Evolutionary conservation across 345 rosid species (phyloP).

Genomic region (Linum tenue): DNA sequence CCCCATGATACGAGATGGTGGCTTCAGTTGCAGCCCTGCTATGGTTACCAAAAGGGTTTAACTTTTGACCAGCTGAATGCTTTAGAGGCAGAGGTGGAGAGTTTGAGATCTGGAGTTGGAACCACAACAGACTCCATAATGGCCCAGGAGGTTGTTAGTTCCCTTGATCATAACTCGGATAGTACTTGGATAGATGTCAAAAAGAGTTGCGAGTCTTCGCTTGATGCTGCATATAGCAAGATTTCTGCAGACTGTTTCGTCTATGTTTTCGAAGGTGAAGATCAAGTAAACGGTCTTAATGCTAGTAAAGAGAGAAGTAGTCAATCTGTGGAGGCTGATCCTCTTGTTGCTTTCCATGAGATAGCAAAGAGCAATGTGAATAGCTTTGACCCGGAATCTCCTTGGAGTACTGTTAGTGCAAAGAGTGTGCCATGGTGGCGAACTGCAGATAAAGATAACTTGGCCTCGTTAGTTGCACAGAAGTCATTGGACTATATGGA

Average conservation of each 20-base stretch:
- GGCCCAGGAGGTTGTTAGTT: not conserved
- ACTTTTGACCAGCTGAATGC: conserved; percentile 37
- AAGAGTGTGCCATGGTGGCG: conserved; percentile 88
- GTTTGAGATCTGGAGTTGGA: conserved; percentile 19
- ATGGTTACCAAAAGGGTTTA: conserved; percentile 47
- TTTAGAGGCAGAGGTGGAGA: conserved; percentile 43
- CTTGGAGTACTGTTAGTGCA: conserved; percentile 43
- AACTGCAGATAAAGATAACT: conserved; percentile 57
- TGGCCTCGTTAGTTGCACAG: conserved; percentile 83
- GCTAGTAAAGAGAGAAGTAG: conserved; percentile 23
- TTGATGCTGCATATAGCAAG: not conserved
- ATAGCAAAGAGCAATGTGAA: conserved; percentile 15
- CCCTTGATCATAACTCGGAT: not conserved
- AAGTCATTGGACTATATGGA: conserved; percentile 58
- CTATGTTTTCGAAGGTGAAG: too few relatives aligned
- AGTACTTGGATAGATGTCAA: conserved; percentile 19
- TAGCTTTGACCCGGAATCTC: conserved; percentile 40
- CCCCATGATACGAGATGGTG: conserved; percentile 58
- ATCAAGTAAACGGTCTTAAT: too few relatives aligned
- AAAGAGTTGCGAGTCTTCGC: not conserved
- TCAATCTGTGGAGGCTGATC: conserved; percentile 28
- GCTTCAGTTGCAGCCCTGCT: conserved; percentile 57
- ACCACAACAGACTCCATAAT: conserved; percentile 18
- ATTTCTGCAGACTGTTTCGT: too few relatives aligned
- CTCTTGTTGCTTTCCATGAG: conserved; percentile 23